Evolutionary conservation across 2,329 filamentous ascomycete genomes (phyloP).

Genomic region (Xenoacremonium recifei): DNA sequence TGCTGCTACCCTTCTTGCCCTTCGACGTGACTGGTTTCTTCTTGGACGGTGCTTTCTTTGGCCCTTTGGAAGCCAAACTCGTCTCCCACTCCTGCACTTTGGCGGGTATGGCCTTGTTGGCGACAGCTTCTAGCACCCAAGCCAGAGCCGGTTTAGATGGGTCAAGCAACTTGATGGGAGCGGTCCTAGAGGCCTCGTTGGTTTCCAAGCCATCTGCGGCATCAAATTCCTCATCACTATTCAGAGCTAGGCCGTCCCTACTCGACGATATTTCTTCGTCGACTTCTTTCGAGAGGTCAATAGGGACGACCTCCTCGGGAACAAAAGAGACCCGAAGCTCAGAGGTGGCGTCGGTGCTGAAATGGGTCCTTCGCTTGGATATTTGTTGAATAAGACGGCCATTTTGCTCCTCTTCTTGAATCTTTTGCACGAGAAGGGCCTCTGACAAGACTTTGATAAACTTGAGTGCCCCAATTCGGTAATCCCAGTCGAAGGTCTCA

Average conservation of each 20-base stretch:
- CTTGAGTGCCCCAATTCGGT: conserved; percentile 75
- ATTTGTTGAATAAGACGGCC: conserved; percentile 65
- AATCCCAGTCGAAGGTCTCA: conserved; percentile 85
- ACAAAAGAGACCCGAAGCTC: conserved; percentile 79
- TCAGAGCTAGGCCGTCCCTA: conserved; percentile 57
- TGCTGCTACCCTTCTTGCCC: conserved; percentile 13
- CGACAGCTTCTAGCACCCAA: conserved; percentile 39
- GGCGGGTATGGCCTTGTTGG: conserved; percentile 22
- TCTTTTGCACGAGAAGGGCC: conserved; percentile 65
- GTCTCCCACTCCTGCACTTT: conserved; percentile 26
- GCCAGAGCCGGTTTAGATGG: conserved; percentile 55
- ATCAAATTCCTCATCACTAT: conserved; percentile 64
- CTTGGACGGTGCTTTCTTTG: conserved; percentile 21
- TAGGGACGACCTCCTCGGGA: conserved; percentile 72
- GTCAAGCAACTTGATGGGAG: conserved; percentile 2
- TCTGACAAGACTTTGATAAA: conserved; percentile 80
- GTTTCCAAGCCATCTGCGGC: conserved; percentile 31
- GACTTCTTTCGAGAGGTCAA: conserved; percentile 72
- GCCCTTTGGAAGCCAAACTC: conserved; percentile 13
- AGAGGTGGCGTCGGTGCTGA: conserved; percentile 69
- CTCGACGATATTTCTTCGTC: conserved; percentile 55
- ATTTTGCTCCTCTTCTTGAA: conserved; percentile 35
- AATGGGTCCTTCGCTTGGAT: conserved; percentile 65
- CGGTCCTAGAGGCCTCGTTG: conserved; percentile 25
- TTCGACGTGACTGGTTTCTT: conserved; percentile 19